A percentile compares a stretch with the other conserved stretches of the same genome.
Conservation (phyloP, 176 grass and related monocot species). For the Oryza punctata region DNA sequence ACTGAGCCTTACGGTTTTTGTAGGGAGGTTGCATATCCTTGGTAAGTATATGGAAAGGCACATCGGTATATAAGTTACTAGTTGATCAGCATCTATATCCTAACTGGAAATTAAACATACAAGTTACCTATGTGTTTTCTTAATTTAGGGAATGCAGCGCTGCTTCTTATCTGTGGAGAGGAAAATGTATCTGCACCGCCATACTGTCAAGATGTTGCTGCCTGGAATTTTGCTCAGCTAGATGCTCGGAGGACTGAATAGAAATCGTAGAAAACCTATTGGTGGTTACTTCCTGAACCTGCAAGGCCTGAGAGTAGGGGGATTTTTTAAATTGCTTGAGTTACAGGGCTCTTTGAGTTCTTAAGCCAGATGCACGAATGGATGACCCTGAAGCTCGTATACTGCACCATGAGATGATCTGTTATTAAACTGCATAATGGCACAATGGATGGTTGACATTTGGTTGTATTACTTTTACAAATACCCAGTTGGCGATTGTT, state of each 20-base stretch:
- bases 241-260: background rate
- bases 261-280: background rate
- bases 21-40: slow-evolving; percentile 10
- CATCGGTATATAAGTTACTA: background rate
- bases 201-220: background rate
- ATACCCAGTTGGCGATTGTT: background rate
- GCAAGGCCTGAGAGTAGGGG: background rate
- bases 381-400: background rate
- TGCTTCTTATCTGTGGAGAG: background rate
- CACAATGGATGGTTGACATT: background rate
- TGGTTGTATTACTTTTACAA: background rate
- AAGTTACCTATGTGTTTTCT: slow-evolving; percentile 16
- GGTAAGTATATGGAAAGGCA: background rate
- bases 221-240: background rate
- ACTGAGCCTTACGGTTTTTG: slow-evolving; percentile 3
- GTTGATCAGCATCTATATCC: background rate
- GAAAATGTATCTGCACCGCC: slow-evolving; percentile 1
- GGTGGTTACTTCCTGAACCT: too few species aligned
- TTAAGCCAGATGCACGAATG: background rate
- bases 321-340: background rate
- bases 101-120: slow-evolving; percentile 4
- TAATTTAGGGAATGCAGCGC: slow-evolving; percentile 15
- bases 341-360: background rate
- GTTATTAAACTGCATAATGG: background rate
- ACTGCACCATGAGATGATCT: background rate